phyloP scores from a whole-genome alignment of 352 stramenopile species.

The Halophytophthora polymorphica region DNA sequence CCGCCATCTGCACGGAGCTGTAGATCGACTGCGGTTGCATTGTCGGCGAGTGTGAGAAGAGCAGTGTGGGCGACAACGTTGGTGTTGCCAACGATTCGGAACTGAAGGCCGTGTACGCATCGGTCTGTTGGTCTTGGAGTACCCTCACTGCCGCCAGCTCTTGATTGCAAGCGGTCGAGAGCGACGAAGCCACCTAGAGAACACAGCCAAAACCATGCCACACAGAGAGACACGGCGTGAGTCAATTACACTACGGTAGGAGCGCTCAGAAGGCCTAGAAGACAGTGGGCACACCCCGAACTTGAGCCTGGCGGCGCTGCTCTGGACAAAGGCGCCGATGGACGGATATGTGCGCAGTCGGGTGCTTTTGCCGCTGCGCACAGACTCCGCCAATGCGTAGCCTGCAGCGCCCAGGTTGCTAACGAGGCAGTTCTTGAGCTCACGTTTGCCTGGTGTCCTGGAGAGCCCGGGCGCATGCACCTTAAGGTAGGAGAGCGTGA shows the following conservation, averaged over 20 bases:
- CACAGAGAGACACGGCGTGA: not conserved
- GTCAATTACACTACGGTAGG: not conserved
- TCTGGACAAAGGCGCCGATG: constrained; percentile 63
- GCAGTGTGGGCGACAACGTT: constrained; percentile 18
- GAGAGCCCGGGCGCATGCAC: constrained; percentile 32
- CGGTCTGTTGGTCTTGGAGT: constrained; percentile 43
- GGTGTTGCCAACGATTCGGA: constrained; percentile 45
- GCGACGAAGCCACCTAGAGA: constrained; percentile 41
- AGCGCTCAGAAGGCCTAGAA: too few species aligned
- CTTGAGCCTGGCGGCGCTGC: constrained; percentile 52
- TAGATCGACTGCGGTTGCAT: constrained; percentile 9
- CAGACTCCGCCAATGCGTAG: constrained; percentile 51
- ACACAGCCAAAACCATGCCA: not conserved
- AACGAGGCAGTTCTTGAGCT: constrained; percentile 75
- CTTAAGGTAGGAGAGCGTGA: constrained; percentile 80
- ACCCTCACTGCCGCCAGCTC: constrained; percentile 40
- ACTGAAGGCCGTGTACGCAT: constrained; percentile 68
- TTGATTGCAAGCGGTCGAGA: constrained; percentile 56
- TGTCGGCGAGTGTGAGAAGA: constrained; percentile 47
- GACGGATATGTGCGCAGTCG: constrained; percentile 49
- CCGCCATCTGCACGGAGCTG: not conserved
- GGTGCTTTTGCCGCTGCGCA: constrained; percentile 17
- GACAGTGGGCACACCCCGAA: constrained; percentile 36
- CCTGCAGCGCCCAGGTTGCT: constrained; percentile 46
- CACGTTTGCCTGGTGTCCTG: constrained; percentile 31